Evolutionary conservation across 441 rosid species (phyloP).

Genomic region (Dalechampia spathulata): DNA sequence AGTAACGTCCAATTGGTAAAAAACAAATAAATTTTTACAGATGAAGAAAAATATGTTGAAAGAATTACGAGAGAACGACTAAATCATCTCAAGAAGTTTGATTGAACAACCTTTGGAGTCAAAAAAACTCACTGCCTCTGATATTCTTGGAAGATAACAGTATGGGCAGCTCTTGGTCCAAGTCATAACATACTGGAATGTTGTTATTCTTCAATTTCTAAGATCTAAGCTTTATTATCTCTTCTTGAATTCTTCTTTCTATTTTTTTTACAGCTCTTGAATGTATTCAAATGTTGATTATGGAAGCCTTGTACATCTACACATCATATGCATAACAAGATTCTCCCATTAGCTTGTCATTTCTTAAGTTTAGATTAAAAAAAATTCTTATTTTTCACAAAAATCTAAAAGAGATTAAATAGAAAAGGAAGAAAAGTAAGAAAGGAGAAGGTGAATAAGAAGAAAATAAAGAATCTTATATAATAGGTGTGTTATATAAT

Average conservation of each 20-base stretch:
- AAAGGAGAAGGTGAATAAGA: too few species aligned
- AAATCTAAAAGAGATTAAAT: too few species aligned
- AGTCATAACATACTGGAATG: constrained; percentile 31
- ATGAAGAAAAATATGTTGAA: too few species aligned
- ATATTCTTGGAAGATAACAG: constrained; percentile 61
- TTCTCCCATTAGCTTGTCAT: too few species aligned
- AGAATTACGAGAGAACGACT: too few species aligned
- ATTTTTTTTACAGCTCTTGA: constrained; percentile 69
- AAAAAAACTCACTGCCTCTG: constrained; percentile 31
- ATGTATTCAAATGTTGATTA: constrained; percentile 84
- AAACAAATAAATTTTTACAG: too few species aligned
- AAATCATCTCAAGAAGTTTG: constrained; percentile 72
- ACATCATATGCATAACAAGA: too few species aligned
- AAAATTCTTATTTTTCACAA: too few species aligned
- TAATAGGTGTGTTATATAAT: too few species aligned
- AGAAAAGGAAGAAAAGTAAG: too few species aligned
- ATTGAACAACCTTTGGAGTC: constrained; percentile 36
- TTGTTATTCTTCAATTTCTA: constrained; percentile 35
- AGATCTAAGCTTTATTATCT: constrained; percentile 66
- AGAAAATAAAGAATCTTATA: too few species aligned
- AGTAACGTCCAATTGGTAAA: constrained; percentile 39
- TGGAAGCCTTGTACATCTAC: constrained; percentile 99
- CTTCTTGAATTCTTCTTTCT: constrained; percentile 60
- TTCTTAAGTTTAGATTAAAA: too few species aligned
- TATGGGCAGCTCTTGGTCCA: constrained; percentile 49